Evolutionary conservation across 2,329 filamentous ascomycete species (phyloP).

Genomic region (Phaeomoniella chlamydospora): DNA sequence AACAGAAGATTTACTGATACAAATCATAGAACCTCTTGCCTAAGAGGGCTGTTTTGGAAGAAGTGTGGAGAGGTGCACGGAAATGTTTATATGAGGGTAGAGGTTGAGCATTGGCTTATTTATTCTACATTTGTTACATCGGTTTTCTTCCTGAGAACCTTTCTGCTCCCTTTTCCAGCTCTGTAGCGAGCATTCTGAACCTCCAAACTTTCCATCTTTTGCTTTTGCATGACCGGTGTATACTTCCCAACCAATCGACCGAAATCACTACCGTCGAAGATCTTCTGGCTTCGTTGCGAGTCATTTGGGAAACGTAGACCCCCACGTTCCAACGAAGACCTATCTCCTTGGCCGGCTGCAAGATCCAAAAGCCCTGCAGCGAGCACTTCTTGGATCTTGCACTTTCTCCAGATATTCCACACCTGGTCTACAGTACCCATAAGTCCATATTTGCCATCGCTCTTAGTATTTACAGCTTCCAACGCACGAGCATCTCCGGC

Average conservation of each 20-base stretch:
- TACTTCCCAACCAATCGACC: constrained; percentile 42
- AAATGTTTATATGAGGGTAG: constrained; percentile 59
- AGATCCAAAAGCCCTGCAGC: constrained; percentile 59
- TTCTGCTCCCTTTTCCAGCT: constrained; percentile 31
- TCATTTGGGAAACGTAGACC: constrained; percentile 8
- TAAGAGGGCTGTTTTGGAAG: constrained; percentile 58
- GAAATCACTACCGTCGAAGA: constrained; percentile 45
- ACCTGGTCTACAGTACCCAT: constrained; percentile 57
- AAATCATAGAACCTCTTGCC: constrained; percentile 54
- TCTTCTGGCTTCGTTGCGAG: constrained; percentile 27
- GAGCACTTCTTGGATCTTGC: constrained; percentile 82
- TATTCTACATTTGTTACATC: constrained; percentile 5
- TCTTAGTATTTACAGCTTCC: constrained; percentile 25
- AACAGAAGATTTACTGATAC: background rate
- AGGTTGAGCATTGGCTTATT: constrained; percentile 4
- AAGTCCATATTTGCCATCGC: constrained; percentile 47
- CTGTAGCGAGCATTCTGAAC: constrained; percentile 48
- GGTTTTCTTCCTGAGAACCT: constrained; percentile 12
- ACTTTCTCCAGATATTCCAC: constrained; percentile 71
- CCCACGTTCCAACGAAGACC: constrained; percentile 14
- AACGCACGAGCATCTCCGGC: constrained; percentile 48
- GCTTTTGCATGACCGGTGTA: constrained; percentile 39
- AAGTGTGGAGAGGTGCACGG: constrained; percentile 77
- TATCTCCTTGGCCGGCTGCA: constrained; percentile 28
- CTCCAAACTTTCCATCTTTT: constrained; percentile 42